These are phyloP conservation scores for Lentinus brumalis DNA, from an alignment of 768 basidiomycete genomes.

Conservation along the genomic window DNA sequence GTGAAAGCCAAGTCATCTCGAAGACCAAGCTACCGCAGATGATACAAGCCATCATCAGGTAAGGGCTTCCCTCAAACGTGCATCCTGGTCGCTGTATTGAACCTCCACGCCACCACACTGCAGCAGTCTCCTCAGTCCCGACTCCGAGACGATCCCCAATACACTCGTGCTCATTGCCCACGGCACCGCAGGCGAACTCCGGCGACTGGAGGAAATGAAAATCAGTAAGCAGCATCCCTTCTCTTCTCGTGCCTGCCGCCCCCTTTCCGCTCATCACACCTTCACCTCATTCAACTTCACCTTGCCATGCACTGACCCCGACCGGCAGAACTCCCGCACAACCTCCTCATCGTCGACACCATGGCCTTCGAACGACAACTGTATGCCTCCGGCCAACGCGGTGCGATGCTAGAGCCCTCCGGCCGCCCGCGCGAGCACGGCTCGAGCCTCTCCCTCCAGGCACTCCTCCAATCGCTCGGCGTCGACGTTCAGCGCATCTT, in stretches of 20 bases:
- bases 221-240: slow-evolving; percentile 56
- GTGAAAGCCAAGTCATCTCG: slow-evolving; percentile 68
- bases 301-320: background rate
- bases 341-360: slow-evolving; percentile 69
- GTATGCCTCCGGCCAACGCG: slow-evolving; percentile 58
- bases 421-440: slow-evolving; percentile 52
- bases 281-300: background rate
- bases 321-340: slow-evolving; percentile 66
- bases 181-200: slow-evolving; percentile 54
- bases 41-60: slow-evolving; percentile 76
- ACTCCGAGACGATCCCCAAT: slow-evolving; percentile 72
- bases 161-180: slow-evolving; percentile 73
- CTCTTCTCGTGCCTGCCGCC: slow-evolving; percentile 6
- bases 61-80: slow-evolving; percentile 5
- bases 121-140: slow-evolving; percentile 75
- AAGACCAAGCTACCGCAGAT: slow-evolving; percentile 73
- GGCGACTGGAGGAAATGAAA: slow-evolving; percentile 74
- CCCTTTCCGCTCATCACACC: slow-evolving; percentile 27
- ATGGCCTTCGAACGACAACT: slow-evolving; percentile 64
- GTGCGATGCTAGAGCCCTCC: slow-evolving; percentile 62
- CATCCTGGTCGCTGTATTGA: background rate
- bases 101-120: slow-evolving; percentile 1
- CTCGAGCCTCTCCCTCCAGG: slow-evolving; percentile 62
- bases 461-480: slow-evolving; percentile 62
- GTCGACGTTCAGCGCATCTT: slow-evolving; percentile 44